Evolutionary conservation across 2,329 filamentous ascomycete genomes (phyloP).

Genomic region (Trichoderma koningii): DNA sequence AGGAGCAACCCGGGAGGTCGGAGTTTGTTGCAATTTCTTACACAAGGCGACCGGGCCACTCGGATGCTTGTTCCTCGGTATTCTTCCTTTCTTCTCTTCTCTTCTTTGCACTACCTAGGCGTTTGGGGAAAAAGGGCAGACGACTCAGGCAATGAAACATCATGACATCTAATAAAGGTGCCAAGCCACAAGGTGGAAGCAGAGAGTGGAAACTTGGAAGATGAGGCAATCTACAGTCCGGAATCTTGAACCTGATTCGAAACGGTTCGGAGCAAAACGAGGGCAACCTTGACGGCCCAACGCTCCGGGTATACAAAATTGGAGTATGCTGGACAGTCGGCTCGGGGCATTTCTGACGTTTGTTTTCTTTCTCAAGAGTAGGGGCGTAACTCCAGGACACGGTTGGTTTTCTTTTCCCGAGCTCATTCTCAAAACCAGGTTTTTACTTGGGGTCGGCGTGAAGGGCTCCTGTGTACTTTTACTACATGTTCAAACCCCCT

Average conservation of each 20-base stretch:
- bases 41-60: constrained; percentile 21
- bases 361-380: not conserved
- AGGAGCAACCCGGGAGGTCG: constrained; percentile 35
- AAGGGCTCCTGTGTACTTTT: constrained; percentile 27
- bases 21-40: constrained; percentile 32
- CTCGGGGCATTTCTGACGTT: not conserved
- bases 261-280: not conserved
- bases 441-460: not conserved
- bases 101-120: constrained; percentile 8
- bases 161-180: constrained; percentile 9
- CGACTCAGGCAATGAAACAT: constrained; percentile 10
- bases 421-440: constrained; percentile 12
- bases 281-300: not conserved
- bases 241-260: not conserved
- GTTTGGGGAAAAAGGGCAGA: constrained; percentile 11
- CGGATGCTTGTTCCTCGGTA: constrained; percentile 1
- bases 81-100: constrained; percentile 2
- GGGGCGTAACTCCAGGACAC: constrained; percentile 23
- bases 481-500: constrained; percentile 3
- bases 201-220: not conserved
- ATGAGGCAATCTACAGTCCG: constrained; percentile 8
- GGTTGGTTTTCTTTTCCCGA: constrained; percentile 12
- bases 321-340: constrained; percentile 13
- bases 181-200: constrained; percentile 13
- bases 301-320: constrained; percentile 21